Conservation (phyloP, 2,329 filamentous ascomycete genomes). For the Curvularia eragrostidis region DNA sequence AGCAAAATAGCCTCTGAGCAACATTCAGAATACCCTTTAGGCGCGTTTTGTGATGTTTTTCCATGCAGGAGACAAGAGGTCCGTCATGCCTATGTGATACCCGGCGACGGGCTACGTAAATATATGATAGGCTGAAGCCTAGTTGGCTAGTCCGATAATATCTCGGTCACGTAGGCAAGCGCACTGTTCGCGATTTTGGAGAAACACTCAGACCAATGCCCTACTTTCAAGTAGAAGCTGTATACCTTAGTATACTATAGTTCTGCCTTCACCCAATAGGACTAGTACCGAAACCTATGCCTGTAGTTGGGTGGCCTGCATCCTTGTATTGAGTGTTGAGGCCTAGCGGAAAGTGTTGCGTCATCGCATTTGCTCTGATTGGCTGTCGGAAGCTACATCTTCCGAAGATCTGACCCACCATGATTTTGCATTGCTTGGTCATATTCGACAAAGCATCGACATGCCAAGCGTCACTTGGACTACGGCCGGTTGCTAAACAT, state of each 20-base stretch:
- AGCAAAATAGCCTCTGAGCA: too few relatives aligned
- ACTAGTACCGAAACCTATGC: too few relatives aligned
- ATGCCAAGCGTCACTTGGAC: constrained; percentile 15
- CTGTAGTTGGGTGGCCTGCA: too few relatives aligned
- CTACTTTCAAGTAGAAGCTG: too few relatives aligned
- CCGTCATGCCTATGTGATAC: too few relatives aligned
- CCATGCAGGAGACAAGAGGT: too few relatives aligned
- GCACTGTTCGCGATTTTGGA: neutral
- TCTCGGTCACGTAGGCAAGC: neutral
- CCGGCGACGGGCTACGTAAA: too few relatives aligned
- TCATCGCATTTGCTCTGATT: constrained; percentile 8
- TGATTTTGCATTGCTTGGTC: constrained; percentile 28
- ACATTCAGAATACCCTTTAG: too few relatives aligned
- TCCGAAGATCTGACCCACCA: constrained; percentile 3
- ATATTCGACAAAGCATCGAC: constrained; percentile 28
- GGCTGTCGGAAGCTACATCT: constrained; percentile 11
- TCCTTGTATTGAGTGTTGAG: constrained; percentile 2
- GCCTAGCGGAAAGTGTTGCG: constrained; percentile 1
- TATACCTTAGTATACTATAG: too few relatives aligned
- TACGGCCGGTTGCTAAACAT: constrained; percentile 35
- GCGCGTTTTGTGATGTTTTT: too few relatives aligned
- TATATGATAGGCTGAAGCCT: neutral
- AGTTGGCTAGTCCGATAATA: neutral
- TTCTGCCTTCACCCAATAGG: too few relatives aligned
- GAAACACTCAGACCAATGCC: neutral